Base-by-base conservation (phyloP, 2,329 filamentous ascomycete species). In the Bertia moriformis region DNA sequence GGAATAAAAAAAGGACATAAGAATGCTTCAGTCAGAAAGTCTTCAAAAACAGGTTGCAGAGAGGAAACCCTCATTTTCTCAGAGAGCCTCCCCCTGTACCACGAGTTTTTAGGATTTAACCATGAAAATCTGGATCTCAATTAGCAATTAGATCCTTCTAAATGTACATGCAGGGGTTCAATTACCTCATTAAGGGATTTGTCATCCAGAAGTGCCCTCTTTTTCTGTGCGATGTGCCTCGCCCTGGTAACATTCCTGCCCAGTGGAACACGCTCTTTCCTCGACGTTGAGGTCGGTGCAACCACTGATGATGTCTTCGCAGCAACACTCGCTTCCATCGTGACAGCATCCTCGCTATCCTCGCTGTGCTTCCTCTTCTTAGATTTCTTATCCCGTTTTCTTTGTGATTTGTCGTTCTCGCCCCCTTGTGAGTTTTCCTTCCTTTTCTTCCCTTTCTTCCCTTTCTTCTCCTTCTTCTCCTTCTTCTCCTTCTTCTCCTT, bases 171-270 rank as follows among this genome's bases (percentile, higher is more conserved):
- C 27, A 13, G n/a, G 14, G 32, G 40, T 33, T 29, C 20, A 46
- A 64, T 57, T 62, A 88, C 83, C 76, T 95, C 87, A 56, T 88
- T 89, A 52, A 96, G 60, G 13, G 87, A 84, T 51, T 81, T 77
- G 38, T 78, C 71, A 56, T 95, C 83, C 63, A 86, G 71, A 42
- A 87, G 72, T 2, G 88, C 87, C 63, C 80, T 74, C 50, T 77
- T 78, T 66, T 96, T 96, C 49, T 91, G 84, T 41, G 81, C 81
- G 51, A 96, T 94, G 57, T 88, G 85, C 43, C 85, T 71, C 47
- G 83, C 77, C 45, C 89, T 69, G 37, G 88, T 75, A 40, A 82
- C 72, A 54, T 88, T 83, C 45, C 86, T 72, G 38, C 70, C 75
- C 18, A 69, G 65, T 44, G 32, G 32, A 10, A 7, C 10, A 7